Percentiles rank a stretch among this genome's conserved stretches.
These are phyloP conservation scores for Rhododendron mucronatum DNA, from an alignment of 148 eudicot species.

Conservation along the genomic window DNA sequence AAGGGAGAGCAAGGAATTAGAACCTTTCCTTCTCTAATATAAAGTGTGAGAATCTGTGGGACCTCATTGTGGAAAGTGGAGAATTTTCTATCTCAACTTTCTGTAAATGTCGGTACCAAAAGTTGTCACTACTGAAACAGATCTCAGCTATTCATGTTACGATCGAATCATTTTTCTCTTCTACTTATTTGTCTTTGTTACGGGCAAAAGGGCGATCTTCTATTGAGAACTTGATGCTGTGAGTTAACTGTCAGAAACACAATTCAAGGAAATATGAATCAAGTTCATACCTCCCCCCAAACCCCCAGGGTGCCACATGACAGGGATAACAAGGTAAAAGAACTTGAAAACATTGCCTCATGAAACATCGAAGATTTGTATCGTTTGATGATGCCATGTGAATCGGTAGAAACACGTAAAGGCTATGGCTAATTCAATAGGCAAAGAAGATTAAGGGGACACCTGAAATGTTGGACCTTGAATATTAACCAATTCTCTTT, in stretches of 20 bases:
- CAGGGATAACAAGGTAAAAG: not conserved
- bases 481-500: not conserved
- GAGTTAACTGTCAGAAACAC: not conserved
- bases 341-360: not conserved
- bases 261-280: not conserved
- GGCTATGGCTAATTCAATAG: not conserved
- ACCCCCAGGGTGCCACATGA: too few species aligned
- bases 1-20: not conserved
- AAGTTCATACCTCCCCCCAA: too few species aligned
- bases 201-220: not conserved
- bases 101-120: not conserved
- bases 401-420: not conserved
- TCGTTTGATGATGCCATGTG: not conserved
- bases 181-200: not conserved
- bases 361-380: not conserved
- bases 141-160: not conserved
- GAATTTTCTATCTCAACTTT: not conserved
- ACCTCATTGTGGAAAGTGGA: not conserved
- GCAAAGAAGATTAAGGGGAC: not conserved
- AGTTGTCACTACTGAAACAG: not conserved
- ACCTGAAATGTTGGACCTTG: not conserved
- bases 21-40: not conserved
- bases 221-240: not conserved
- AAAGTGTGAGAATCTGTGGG: not conserved
- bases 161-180: not conserved